phyloP scores from a whole-genome alignment of 345 rosid species.

The Lenwebbia sp. region DNA sequence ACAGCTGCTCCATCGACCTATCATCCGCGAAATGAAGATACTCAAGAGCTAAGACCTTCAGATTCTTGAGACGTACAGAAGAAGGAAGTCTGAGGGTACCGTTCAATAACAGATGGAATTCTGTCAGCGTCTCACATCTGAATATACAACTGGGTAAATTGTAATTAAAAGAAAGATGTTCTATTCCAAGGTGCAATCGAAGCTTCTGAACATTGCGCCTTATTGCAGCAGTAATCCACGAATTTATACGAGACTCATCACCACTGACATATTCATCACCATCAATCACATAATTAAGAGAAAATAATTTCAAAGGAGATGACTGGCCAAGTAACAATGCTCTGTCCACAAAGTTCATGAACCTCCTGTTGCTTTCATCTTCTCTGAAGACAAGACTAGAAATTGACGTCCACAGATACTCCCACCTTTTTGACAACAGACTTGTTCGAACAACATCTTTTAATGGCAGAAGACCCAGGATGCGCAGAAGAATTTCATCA shows the following conservation, averaged over 20 bases:
- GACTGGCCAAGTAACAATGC: neutral
- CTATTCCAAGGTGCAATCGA: neutral
- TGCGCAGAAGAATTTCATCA: constrained; percentile 1
- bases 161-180: neutral
- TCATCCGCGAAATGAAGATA: neutral
- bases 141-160: neutral
- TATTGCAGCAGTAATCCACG: neutral
- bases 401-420: neutral
- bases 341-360: neutral
- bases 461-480: constrained; percentile 2
- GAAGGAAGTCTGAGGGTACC: neutral
- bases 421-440: neutral
- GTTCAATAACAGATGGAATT: neutral
- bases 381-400: neutral
- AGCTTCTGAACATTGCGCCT: neutral
- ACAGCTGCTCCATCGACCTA: neutral
- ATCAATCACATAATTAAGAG: neutral
- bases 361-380: neutral
- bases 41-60: neutral
- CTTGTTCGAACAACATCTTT: neutral
- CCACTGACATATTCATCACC: neutral
- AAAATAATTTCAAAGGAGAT: neutral
- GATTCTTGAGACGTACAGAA: neutral
- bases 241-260: neutral
- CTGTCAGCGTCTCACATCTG: neutral